Percentiles rank a stretch among this genome's conserved stretches.
phyloP scores from a whole-genome alignment of 2,329 filamentous ascomycete species.

The Dactylonectria macrodidyma region DNA sequence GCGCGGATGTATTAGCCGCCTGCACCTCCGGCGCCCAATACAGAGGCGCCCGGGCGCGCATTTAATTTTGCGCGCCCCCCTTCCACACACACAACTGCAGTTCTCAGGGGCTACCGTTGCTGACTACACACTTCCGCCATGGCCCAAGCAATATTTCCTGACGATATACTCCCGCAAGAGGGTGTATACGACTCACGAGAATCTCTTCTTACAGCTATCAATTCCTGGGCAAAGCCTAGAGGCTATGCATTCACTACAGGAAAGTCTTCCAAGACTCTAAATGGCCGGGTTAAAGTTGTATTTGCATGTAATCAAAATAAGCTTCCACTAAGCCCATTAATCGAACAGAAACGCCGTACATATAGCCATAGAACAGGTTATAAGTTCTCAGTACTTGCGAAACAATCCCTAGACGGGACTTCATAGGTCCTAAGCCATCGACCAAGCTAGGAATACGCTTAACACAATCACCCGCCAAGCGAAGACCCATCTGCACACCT shows the following conservation, averaged over 20 bases:
- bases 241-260: constrained; percentile 37
- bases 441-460: constrained; percentile 7
- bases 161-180: no score
- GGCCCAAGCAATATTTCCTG: no score
- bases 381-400: constrained; percentile 34
- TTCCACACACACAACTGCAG: no score
- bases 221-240: background rate
- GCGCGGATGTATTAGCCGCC: no score
- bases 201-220: no score
- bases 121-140: no score
- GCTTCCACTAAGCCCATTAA: constrained; percentile 33
- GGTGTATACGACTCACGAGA: no score
- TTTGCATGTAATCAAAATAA: constrained; percentile 29
- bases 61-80: background rate
- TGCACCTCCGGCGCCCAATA: no score
- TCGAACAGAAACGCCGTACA: constrained; percentile 21
- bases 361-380: constrained; percentile 26
- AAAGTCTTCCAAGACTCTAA: constrained; percentile 29
- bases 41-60: no score
- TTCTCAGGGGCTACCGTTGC: no score
- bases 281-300: constrained; percentile 24
- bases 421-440: constrained; percentile 30
- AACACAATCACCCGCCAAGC: constrained; percentile 30
- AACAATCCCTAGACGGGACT: constrained; percentile 26
- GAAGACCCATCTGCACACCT: constrained; percentile 25